Conservation (phyloP, 805 yeast genomes). For the Candida ficus region DNA sequence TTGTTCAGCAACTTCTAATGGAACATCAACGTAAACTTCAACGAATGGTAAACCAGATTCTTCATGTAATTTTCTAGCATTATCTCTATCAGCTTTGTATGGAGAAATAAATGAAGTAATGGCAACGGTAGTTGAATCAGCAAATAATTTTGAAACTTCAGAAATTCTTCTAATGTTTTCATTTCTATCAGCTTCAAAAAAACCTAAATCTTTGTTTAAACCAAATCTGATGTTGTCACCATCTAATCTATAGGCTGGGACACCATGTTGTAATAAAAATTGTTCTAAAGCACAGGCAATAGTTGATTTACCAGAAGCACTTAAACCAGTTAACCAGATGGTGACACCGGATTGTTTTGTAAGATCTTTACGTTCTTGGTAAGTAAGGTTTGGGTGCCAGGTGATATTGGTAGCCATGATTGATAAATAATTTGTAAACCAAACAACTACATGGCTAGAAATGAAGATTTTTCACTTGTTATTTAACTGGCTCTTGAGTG, state of each 20-base stretch:
- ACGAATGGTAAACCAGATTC: constrained; percentile 74
- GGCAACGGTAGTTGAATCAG: constrained; percentile 85
- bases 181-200: constrained; percentile 84
- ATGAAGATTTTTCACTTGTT: neutral
- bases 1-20: constrained; percentile 89
- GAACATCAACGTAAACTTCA: constrained; percentile 91
- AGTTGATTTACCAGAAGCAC: constrained; percentile 91
- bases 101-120: constrained; percentile 93
- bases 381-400: constrained; percentile 90
- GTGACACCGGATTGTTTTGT: constrained; percentile 85
- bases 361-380: constrained; percentile 67
- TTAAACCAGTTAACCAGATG: constrained; percentile 91
- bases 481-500: neutral
- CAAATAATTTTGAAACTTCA: constrained; percentile 90
- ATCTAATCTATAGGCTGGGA: constrained; percentile 82
- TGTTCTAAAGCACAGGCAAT: constrained; percentile 94
- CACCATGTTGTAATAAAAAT: constrained; percentile 59
- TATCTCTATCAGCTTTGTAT: constrained; percentile 75
- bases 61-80: constrained; percentile 81
- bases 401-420: constrained; percentile 91
- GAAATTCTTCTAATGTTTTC: constrained; percentile 94
- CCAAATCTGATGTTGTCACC: constrained; percentile 96
- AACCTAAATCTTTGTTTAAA: constrained; percentile 90
- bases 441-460: no score
- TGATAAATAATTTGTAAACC: no score